Percentiles rank a stretch among this genome's conserved stretches.
These are phyloP conservation scores for Trypanosoma melophagium DNA, from an alignment of 208 protist genomes.

Conservation along the genomic window DNA sequence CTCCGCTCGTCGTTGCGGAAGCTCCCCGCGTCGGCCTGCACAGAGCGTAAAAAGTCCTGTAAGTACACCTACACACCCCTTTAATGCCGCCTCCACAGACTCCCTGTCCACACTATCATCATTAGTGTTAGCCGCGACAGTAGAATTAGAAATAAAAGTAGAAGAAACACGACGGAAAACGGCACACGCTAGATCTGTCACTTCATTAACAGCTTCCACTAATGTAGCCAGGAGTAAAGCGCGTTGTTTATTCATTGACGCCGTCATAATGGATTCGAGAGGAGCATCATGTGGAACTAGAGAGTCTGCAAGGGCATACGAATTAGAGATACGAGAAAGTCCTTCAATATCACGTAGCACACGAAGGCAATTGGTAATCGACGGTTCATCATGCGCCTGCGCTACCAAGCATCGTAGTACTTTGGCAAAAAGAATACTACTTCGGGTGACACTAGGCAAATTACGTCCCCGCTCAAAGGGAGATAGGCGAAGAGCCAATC, in stretches of 20 bases:
- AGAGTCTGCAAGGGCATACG: constrained; percentile 53
- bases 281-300: constrained; percentile 38
- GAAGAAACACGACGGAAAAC: neutral
- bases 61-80: constrained; percentile 35
- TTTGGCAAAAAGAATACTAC: constrained; percentile 41
- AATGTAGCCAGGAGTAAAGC: constrained; percentile 8
- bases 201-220: constrained; percentile 13
- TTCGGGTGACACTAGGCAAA: constrained; percentile 31
- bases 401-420: constrained; percentile 40
- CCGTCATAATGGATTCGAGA: constrained; percentile 49
- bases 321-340: constrained; percentile 43
- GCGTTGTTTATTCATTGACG: constrained; percentile 34
- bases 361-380: neutral
- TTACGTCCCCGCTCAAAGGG: constrained; percentile 15
- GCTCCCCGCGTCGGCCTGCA: constrained; percentile 14
- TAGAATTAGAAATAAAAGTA: neutral
- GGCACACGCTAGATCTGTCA: constrained; percentile 7
- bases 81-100: constrained; percentile 36
- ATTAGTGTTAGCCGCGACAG: neutral
- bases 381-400: constrained; percentile 18
- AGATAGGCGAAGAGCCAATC: constrained; percentile 10
- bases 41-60: constrained; percentile 24
- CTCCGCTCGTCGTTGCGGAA: constrained; percentile 35
- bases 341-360: constrained; percentile 36
- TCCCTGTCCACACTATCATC: constrained; percentile 8